Base-by-base conservation (phyloP, 805 yeast genomes). In the Barnettozyma sp. region DNA sequence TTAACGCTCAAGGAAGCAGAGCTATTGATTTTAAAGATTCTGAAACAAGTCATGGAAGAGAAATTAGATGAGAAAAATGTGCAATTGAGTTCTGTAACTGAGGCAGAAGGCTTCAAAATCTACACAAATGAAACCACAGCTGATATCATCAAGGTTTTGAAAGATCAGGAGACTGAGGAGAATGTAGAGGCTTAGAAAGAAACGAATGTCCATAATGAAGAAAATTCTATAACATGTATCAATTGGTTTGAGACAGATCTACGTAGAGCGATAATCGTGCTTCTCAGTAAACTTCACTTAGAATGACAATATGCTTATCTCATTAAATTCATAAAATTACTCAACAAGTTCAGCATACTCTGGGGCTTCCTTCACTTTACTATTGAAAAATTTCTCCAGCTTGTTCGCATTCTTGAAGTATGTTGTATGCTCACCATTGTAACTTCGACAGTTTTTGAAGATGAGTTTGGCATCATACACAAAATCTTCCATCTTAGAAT, bases 1-100 rank as follows among this genome's bases (percentile, higher is more conserved):
- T 70, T 92, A 52, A 86, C 97, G 11, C 66, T 92, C 49, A 76
- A 78, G 48, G 98, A 94, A 58, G 98, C 97, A 7, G 97, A 92
- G 68, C 62, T 83, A 28, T 69, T 92, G 55, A 81, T 88, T 6
- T 71, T 92, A 55, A 88, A 87, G 65, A 83, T 85, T 38, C 71
- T 92, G 50, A 88, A 88, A 60, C 98, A 92, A 64, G 99, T 92
- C 30, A 92, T 92, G 99, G 99, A 92, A 67, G 99, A 92, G 63
- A 92, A 90, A 65, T 69, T 92, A 53, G 97, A 92, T 61, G 81
- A 94, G 38, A 83, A 82, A 48, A 92, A 92, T 59, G 95, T 95
- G 23, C 98, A 94, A 66, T 72, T 92, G 50, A 94, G 98, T 34
- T 73, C 88, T 49, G 94, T 92, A 30, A 92, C 99, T 13, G 73